Evolutionary conservation across 306 rosid genomes (phyloP).

Genomic region (Spatholobus suberectus): DNA sequence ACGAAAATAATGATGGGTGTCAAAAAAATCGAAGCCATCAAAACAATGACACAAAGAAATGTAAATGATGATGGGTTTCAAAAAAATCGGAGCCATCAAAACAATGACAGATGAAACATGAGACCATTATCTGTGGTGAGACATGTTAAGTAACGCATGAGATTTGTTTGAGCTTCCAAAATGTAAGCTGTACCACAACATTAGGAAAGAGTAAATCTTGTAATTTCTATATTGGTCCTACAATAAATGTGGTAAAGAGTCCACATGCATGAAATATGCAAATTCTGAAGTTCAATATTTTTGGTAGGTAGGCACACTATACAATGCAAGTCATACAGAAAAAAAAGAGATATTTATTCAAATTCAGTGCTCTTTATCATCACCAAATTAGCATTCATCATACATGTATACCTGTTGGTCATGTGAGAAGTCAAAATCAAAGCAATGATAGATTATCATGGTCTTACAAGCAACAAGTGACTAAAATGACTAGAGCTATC

Average conservation of each 20-base stretch:
- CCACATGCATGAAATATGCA: conserved; percentile 19
- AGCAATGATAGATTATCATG: conserved; percentile 1
- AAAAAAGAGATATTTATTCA: neutral
- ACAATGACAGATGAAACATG: neutral
- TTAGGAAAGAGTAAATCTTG: neutral
- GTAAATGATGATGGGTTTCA: neutral
- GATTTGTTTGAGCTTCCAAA: conserved; percentile 14
- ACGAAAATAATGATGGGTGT: too few species aligned
- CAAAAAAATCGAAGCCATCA: too few species aligned
- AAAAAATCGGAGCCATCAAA: neutral
- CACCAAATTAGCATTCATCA: neutral
- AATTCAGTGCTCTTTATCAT: neutral
- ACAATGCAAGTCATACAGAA: too few species aligned
- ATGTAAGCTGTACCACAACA: neutral
- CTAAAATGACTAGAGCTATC: neutral
- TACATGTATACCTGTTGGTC: neutral
- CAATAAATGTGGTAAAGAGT: neutral
- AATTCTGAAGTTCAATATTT: too few species aligned
- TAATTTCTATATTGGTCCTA: neutral
- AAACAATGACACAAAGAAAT: neutral
- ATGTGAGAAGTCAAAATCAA: neutral
- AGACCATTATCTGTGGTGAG: neutral
- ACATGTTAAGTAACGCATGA: neutral
- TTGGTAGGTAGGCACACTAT: neutral
- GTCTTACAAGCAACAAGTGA: conserved; percentile 19